These are phyloP conservation scores for Eutrema salsugineum DNA, from an alignment of 441 rosid genomes.

Conservation along the genomic window DNA sequence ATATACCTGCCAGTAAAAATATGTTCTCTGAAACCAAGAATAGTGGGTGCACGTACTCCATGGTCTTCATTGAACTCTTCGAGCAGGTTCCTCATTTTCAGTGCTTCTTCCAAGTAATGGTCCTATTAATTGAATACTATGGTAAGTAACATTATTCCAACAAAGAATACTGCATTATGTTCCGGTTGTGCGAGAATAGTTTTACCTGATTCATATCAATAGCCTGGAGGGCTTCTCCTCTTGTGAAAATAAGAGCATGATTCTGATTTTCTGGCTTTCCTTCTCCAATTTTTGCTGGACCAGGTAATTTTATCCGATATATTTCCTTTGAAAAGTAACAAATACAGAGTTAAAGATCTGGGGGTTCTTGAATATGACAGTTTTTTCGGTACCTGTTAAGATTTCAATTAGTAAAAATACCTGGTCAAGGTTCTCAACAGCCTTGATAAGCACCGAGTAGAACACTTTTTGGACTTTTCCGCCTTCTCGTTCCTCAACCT, in stretches of 20 bases:
- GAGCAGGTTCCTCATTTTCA: conserved; percentile 92
- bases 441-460: conserved; percentile 91
- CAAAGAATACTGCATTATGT: background rate
- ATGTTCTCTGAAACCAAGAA: conserved; percentile 95
- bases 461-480: conserved; percentile 72
- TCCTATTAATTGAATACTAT: conserved; percentile 44
- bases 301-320: conserved; percentile 86
- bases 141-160: conserved; percentile 18
- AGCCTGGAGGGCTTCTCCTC: conserved; percentile 95
- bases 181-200: background rate
- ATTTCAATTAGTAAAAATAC: conserved; percentile 35
- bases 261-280: conserved; percentile 97
- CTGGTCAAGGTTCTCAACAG: conserved; percentile 92
- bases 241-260: conserved; percentile 80
- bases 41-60: conserved; percentile 88
- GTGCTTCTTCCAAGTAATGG: conserved; percentile 96
- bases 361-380: background rate
- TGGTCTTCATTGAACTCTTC: conserved; percentile 96
- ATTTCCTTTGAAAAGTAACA: conserved; percentile 61
- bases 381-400: conserved; percentile 5
- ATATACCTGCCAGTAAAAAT: conserved; percentile 86
- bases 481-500: conserved; percentile 87
- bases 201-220: conserved; percentile 97
- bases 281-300: conserved; percentile 84
- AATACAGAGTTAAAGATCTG: conserved; percentile 18